Evolutionary conservation across 2,329 filamentous ascomycete genomes (phyloP), one percentile per base, ranked within the genome.

Genomic region (Talaromyces sp.): DNA sequence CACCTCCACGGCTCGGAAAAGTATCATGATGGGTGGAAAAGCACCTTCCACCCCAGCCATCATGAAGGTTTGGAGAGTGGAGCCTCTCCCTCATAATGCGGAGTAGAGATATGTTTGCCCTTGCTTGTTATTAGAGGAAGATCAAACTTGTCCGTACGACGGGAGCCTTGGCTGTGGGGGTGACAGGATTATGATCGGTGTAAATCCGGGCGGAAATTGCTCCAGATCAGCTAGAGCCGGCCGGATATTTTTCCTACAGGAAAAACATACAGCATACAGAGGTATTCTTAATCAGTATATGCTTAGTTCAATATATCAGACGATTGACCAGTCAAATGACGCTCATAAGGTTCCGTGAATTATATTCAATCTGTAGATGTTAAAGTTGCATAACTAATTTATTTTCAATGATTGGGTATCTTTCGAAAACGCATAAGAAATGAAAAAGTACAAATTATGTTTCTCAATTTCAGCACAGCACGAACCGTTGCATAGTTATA

Each of bases 231-330:
- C 24, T 39, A 37, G 39, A 19, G 5, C 10, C 33, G 33, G 1
- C 1, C 60, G 60, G 60, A 62, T 62, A 62, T 41, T 62, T 62
- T 41, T 62, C 60, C 60, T 39, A 33, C n/a, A 14, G 31, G 27
- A 13, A 37, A 37, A 31, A 31, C 27, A 31, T 1, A 1, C 27
- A 31, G 27, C 27, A 31, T 31, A 31, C 27, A 7, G 27, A 31
- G 27, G 27, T 7, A 7, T 8, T 31, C 27, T 31, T 31, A 31
- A 31, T 31, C 27, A 31, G 27, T 6, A 31, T 6, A 6, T 31
- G 27, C 27, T 31, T 31, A 6, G 27, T 6, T 31, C 27, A 31
- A 31, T 31, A 31, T 8, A 31, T 31, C 27, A 31, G 27, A 31
- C 27, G 27, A 31, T 31, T 31, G 27, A 31, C 27, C 5, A 6